Conservation (phyloP, 257 asterid genomes). For the Solanum verrucosum region DNA sequence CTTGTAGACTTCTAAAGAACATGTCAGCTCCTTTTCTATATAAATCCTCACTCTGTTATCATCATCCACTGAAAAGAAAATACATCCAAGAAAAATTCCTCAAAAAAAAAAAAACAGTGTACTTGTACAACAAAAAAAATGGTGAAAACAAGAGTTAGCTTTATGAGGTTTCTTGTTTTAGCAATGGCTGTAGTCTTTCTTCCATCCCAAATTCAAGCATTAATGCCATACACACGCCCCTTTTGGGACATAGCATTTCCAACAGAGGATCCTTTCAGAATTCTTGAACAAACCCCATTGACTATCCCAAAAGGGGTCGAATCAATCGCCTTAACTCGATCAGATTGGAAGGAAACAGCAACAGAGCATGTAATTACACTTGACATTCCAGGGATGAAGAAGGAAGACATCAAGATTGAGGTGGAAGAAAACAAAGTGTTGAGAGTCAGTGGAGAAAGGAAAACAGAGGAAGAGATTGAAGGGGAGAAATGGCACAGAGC, state of each 20-base stretch:
- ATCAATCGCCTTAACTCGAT: not conserved
- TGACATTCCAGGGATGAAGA: not conserved
- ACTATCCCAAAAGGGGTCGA: not conserved
- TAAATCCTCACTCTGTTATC: not conserved
- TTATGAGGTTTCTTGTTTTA: not conserved
- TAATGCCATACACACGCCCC: conserved; percentile 17
- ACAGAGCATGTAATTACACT: not conserved
- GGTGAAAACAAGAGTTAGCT: not conserved
- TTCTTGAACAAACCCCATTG: not conserved
- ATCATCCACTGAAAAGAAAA: not conserved
- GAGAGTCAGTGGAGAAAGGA: not conserved
- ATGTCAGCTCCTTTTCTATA: not conserved
- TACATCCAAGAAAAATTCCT: not conserved
- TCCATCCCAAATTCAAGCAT: conserved; percentile 1
- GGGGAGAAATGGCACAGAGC: not conserved
- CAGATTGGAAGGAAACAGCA: not conserved
- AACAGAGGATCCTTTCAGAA: not conserved
- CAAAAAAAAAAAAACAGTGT: not conserved
- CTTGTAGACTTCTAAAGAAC: not conserved
- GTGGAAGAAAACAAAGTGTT: not conserved
- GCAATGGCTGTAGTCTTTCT: not conserved
- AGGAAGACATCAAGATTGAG: not conserved
- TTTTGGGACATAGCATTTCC: conserved; percentile 1
- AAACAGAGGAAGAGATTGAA: not conserved
- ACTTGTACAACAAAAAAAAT: not conserved